Evolutionary conservation across 2,329 filamentous ascomycete genomes (phyloP).

Genomic region (Aspergillus texensis): DNA sequence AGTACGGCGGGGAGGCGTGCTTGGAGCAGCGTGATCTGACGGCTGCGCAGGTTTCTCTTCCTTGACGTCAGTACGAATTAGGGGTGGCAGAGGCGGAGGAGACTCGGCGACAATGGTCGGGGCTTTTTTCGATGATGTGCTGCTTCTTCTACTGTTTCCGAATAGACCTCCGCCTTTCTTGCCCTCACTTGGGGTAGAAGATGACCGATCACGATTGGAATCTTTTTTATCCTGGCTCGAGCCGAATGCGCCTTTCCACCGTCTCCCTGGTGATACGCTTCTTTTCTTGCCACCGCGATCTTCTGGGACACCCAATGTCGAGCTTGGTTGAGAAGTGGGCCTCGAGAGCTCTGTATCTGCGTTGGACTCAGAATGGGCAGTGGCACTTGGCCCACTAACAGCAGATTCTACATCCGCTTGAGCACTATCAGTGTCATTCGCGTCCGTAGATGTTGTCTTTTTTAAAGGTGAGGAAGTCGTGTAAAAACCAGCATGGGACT

Average conservation of each 20-base stretch:
- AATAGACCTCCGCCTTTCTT: constrained; percentile 45
- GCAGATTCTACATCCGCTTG: constrained; percentile 30
- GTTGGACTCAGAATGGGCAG: constrained; percentile 42
- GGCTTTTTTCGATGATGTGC: constrained; percentile 36
- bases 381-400: constrained; percentile 31
- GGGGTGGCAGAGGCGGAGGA: constrained; percentile 36
- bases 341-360: constrained; percentile 37
- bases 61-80: constrained; percentile 35
- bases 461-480: constrained; percentile 71
- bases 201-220: constrained; percentile 50
- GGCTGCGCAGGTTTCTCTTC: constrained; percentile 28
- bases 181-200: constrained; percentile 44
- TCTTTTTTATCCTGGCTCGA: constrained; percentile 54
- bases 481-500: constrained; percentile 68
- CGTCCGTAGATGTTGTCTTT: constrained; percentile 56
- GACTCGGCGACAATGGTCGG: constrained; percentile 29
- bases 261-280: constrained; percentile 70
- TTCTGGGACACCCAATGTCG: constrained; percentile 36
- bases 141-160: constrained; percentile 38
- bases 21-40: constrained; percentile 29
- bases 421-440: constrained; percentile 38
- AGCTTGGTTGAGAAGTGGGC: constrained; percentile 30
- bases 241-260: constrained; percentile 71
- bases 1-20: constrained; percentile 36
- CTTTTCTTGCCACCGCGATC: constrained; percentile 52